Base-by-base conservation (phyloP, 2,329 filamentous ascomycete genomes). In the Cercospora brassicicola region DNA sequence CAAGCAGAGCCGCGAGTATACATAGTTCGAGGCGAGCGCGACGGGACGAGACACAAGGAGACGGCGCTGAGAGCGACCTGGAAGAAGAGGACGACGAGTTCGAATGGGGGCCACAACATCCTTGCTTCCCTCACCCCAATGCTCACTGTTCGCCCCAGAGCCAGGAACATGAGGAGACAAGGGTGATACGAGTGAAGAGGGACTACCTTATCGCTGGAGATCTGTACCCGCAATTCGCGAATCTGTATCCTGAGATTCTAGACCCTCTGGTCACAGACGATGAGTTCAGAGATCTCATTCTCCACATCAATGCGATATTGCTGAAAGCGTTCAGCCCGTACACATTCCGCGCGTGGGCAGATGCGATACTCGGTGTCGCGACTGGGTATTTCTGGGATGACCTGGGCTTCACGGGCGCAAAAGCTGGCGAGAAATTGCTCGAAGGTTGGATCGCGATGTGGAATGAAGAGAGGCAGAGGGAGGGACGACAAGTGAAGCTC, bases 351-450 rank as follows among this genome's bases (percentile, higher is more conserved):
- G 96, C 96, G 73, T 88, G 94, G 75, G 72, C 97, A 0, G 95
- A 99, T 79, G 87, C 88, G 11, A 78, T 92, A 10, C 78, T 98
- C 73, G 93, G 94, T 1, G 83, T 96, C 4, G 80, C 93, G 36
- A 98, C 95, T 0, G 92, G 94, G 23, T 99, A 94, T 92, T 76
- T 98, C 36, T 98, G 93, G 93, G 95, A 99, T 67, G 94, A 98
- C 77, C 75, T 94, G 23, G 93, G 94, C 1, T 81, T 92, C 39
- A 91, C 91, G 3, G 88, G 86, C 8, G 86, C 91, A 67, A 98
- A 98, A 82, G 82, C 84, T 23, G 86, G 89, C 65, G 79, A 97
- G 56, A 86, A 84, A 65, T 84, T 82, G 9, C 81, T 97, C 18
- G 95, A 99, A 80, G 80, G 79, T 42, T 97, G 92, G 89, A 86